A percentile compares a stretch with the other conserved stretches of the same genome.
Conservation (phyloP, 2,329 filamentous ascomycete species). For the Tolypocladium endophyticum region DNA sequence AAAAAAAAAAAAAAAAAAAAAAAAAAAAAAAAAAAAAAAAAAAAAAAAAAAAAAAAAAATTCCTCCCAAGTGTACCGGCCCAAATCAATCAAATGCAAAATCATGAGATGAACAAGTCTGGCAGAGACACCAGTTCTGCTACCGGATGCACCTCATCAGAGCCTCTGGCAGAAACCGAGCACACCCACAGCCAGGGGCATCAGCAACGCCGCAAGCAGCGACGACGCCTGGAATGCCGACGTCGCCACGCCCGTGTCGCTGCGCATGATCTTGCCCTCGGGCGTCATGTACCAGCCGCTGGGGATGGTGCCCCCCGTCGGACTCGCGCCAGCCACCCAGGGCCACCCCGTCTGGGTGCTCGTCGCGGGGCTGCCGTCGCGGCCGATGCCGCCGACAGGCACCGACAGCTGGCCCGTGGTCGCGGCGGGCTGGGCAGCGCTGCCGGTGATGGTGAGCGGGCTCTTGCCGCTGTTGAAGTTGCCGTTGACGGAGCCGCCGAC, state of each 20-base stretch:
- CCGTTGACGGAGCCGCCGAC: conserved; percentile 69
- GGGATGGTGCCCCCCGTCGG: conserved; percentile 52
- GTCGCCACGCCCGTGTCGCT: conserved; percentile 35
- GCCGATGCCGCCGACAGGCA: conserved; percentile 62
- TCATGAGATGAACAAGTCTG: not conserved
- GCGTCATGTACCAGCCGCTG: conserved; percentile 69
- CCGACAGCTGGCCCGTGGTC: conserved; percentile 48
- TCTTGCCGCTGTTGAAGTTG: conserved; percentile 46
- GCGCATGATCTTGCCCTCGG: conserved; percentile 69
- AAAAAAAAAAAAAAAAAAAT: too few relatives aligned
- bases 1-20: too few relatives aligned
- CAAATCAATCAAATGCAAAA: not conserved
- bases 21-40: too few relatives aligned
- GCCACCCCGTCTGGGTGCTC: conserved; percentile 51
- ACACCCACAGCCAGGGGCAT: conserved; percentile 15
- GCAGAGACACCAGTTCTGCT: not conserved
- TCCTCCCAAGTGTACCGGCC: not conserved
- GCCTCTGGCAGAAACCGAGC: conserved; percentile 9
- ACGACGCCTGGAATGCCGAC: conserved; percentile 6
- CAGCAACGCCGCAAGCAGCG: conserved; percentile 13
- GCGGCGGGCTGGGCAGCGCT: conserved; percentile 53
- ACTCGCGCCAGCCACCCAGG: conserved; percentile 51
- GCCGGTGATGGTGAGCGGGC: conserved; percentile 37
- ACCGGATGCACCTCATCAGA: not conserved
- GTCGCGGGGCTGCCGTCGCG: conserved; percentile 41